phyloP scores from a whole-genome alignment of 495 filamentous ascomycete genomes.

The Tuber indicum region DNA sequence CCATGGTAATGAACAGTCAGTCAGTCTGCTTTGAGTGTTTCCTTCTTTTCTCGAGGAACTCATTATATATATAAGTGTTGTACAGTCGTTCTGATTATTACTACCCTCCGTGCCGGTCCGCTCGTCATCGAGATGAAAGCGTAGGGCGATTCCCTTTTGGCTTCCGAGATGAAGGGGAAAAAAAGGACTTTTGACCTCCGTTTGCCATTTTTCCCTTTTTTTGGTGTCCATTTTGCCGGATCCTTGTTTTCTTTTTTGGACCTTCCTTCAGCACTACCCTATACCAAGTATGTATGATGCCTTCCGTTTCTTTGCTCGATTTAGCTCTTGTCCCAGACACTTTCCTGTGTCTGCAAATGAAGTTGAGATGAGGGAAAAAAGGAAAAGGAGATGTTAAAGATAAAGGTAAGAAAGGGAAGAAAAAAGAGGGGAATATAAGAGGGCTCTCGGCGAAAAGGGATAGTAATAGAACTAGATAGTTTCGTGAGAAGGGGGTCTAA shows the following conservation, averaged over 20 bases:
- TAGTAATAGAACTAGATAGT: slow-evolving; percentile 3
- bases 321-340: neutral
- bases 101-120: neutral
- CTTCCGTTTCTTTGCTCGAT: neutral
- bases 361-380: neutral
- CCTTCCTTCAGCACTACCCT: neutral
- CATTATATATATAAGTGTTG: slow-evolving; percentile 6
- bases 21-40: neutral
- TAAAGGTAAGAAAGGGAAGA: slow-evolving; percentile 10
- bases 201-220: neutral
- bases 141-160: slow-evolving; percentile 3
- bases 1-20: neutral
- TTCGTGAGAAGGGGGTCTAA: slow-evolving; percentile 11
- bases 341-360: neutral
- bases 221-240: neutral
- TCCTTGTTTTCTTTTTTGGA: neutral
- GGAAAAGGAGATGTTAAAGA: neutral
- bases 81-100: neutral
- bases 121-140: neutral
- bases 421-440: neutral
- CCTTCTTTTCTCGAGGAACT: neutral
- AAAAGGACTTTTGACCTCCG: neutral
- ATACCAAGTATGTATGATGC: neutral
- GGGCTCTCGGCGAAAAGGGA: neutral
- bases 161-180: slow-evolving; percentile 7